phyloP scores from a whole-genome alignment of 495 filamentous ascomycete species.

The Aspergillus steynii region DNA sequence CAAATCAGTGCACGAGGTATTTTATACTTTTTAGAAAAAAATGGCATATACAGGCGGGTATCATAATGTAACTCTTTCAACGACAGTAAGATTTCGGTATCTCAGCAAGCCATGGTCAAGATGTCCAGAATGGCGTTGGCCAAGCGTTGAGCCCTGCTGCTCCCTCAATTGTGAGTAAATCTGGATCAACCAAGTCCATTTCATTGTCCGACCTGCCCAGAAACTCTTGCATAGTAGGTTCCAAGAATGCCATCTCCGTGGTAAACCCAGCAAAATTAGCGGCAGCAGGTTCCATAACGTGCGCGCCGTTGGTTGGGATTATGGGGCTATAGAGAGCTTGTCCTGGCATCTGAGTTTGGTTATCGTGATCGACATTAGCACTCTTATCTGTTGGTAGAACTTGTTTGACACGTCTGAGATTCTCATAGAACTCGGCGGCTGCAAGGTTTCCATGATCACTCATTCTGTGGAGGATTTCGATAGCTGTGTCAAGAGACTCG shows the following conservation, averaged over 20 bases:
- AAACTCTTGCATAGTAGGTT: conserved; percentile 35
- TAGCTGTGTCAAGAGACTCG: conserved; percentile 26
- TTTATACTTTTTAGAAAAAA: no score
- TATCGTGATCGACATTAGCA: background rate
- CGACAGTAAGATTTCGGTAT: no score
- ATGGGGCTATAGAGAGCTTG: background rate
- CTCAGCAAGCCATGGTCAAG: no score
- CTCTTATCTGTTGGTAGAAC: background rate
- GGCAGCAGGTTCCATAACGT: background rate
- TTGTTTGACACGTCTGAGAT: conserved; percentile 25
- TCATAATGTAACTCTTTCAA: no score
- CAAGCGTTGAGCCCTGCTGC: conserved; percentile 7
- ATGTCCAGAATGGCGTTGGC: conserved; percentile 13
- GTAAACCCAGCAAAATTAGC: conserved; percentile 9
- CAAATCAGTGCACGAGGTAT: no score
- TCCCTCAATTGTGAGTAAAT: conserved; percentile 6
- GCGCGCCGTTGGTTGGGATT: background rate
- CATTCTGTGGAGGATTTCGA: conserved; percentile 30
- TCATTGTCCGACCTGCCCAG: conserved; percentile 17
- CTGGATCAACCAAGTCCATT: conserved; percentile 12
- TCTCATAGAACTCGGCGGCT: conserved; percentile 34
- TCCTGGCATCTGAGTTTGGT: conserved; percentile 1
- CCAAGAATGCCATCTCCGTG: conserved; percentile 32
- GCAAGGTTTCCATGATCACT: conserved; percentile 33
- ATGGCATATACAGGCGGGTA: no score